These are phyloP conservation scores for Orbilia oligospora DNA, from an alignment of 2,329 filamentous ascomycete genomes.

Conservation along the genomic window DNA sequence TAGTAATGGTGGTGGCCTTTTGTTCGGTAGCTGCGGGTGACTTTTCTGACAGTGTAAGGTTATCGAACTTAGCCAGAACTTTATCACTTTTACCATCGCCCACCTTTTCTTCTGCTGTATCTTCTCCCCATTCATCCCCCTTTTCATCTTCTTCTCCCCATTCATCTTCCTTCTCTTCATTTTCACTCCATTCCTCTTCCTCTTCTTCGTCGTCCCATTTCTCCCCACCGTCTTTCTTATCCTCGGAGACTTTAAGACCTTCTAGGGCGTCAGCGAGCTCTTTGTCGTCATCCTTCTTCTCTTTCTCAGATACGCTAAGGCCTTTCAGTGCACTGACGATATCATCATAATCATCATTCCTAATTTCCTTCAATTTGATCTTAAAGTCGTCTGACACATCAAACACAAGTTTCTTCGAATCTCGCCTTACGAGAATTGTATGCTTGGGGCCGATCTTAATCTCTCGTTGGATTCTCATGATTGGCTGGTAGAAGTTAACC, in stretches of 20 bases:
- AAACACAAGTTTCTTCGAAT: background rate
- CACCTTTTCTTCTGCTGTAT: background rate
- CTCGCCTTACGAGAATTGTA: background rate
- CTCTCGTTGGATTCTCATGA: background rate
- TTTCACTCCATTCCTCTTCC: conserved; percentile 6
- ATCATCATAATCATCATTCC: background rate
- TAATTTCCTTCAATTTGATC: conserved; percentile 11
- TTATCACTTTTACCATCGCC: background rate
- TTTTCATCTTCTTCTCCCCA: background rate
- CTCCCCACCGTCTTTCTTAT: background rate
- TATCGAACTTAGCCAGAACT: background rate
- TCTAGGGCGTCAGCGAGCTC: background rate
- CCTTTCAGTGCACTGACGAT: background rate
- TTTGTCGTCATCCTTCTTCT: background rate
- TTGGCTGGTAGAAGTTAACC: background rate
- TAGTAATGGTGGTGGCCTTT: background rate
- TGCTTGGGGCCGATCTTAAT: background rate
- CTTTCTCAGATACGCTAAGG: background rate
- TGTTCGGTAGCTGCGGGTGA: background rate
- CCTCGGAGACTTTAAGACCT: background rate
- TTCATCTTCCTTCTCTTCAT: conserved; percentile 9
- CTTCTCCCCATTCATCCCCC: conserved; percentile 25
- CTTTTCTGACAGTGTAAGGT: conserved; percentile 9
- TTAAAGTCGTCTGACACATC: background rate
- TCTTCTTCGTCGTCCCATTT: conserved; percentile 15